Conservation (phyloP, 495 filamentous ascomycete genomes). For the Penicillium subrubescens region DNA sequence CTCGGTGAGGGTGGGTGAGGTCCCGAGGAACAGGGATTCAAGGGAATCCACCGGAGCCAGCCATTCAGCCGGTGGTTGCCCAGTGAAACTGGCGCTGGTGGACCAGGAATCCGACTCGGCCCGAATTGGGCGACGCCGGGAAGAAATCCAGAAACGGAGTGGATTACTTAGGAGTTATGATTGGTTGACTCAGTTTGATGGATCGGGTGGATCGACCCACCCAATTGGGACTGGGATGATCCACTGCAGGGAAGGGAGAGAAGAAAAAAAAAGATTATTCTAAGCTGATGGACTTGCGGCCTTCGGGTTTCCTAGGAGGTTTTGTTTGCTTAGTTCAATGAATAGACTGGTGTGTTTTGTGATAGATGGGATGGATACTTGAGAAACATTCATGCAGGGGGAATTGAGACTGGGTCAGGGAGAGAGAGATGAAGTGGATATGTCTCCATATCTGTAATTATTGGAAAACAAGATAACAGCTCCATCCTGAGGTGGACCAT, state of each 20-base stretch:
- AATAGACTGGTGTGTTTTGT: too few relatives aligned
- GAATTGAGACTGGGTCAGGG: not conserved
- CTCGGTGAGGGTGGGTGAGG: constrained; percentile 27
- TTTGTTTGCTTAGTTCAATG: not conserved
- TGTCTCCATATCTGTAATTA: not conserved
- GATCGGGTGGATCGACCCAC: constrained; percentile 20
- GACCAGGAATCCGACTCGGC: constrained; percentile 37
- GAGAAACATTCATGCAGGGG: constrained; percentile 7
- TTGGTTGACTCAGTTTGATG: constrained; percentile 8
- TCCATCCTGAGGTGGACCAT: constrained; percentile 8
- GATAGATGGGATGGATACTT: not conserved
- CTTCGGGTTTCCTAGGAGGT: not conserved
- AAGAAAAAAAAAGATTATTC: not conserved
- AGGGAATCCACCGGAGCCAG: constrained; percentile 20
- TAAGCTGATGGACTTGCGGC: not conserved
- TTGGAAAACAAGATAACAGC: not conserved
- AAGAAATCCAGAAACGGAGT: constrained; percentile 25
- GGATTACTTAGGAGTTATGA: constrained; percentile 16
- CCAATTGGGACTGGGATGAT: constrained; percentile 25
- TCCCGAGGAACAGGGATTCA: constrained; percentile 27
- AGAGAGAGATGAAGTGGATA: not conserved
- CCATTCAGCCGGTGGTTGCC: constrained; percentile 30
- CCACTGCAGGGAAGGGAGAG: constrained; percentile 29
- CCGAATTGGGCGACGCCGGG: constrained; percentile 34
- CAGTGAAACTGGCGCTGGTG: constrained; percentile 31